A percentile compares a stretch with the other conserved stretches of the same genome.
Conservation (phyloP, 2,329 filamentous ascomycete genomes). For the Arthrobotrys sinensis region DNA sequence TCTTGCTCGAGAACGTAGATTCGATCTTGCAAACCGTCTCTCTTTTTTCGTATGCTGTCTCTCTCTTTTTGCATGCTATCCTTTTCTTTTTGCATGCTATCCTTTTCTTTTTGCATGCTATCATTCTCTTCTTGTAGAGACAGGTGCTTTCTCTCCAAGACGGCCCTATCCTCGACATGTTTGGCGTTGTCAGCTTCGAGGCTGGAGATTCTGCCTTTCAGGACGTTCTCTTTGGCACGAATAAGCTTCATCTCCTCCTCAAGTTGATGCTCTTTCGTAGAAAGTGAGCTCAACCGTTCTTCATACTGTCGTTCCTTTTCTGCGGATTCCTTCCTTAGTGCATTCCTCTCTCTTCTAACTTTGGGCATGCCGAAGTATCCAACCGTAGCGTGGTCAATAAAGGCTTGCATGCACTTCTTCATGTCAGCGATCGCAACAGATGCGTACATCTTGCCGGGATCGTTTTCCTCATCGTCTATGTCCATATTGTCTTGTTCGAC, state of each 20-base stretch:
- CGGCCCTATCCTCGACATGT: not conserved
- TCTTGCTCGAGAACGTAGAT: not conserved
- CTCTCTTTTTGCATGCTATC: not conserved
- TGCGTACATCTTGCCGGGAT: not conserved
- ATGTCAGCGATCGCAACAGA: not conserved
- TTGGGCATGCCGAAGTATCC: constrained; percentile 10
- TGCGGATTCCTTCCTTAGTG: not conserved
- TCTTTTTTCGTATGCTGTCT: not conserved
- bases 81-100: not conserved
- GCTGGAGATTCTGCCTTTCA: constrained; percentile 1
- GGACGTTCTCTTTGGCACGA: not conserved
- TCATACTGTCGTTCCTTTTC: not conserved
- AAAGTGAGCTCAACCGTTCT: not conserved
- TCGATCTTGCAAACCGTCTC: not conserved
- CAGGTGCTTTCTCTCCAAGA: not conserved
- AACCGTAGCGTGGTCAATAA: constrained; percentile 5
- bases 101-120: not conserved
- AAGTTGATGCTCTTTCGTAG: not conserved
- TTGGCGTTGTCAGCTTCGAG: not conserved
- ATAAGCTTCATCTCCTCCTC: not conserved
- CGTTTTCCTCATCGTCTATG: not conserved
- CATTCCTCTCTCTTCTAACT: constrained; percentile 12
- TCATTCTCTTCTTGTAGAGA: not conserved
- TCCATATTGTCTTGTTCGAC: not conserved
- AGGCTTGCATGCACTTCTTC: constrained; percentile 4